Base-by-base conservation (phyloP, 805 yeast species). In the Priceomyces melissophilus region DNA sequence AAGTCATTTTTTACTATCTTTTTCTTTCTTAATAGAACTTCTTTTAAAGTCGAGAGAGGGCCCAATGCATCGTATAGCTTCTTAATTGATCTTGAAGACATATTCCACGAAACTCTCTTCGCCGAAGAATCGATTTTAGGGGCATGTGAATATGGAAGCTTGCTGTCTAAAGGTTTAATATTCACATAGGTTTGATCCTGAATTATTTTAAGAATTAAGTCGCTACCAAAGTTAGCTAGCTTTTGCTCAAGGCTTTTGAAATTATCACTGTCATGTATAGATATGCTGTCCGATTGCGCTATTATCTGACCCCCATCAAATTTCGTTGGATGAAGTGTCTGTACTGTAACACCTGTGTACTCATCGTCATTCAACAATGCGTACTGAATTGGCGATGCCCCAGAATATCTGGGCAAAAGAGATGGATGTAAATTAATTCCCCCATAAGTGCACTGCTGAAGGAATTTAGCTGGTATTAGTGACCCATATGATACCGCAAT, bases 341-440 rank as follows among this genome's bases (percentile, higher is more conserved):
- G 99, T 0, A 93, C 76, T 0, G 96, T 78, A 12, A 88, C 95
- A 0, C 98, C 99, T 0, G 97, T 84, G 12, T 36, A 43, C 0
- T 46, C 28, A 48, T 84, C 89, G 31, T 71, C 71, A 44, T 84
- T 78, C 52, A 90, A 58, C 10, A 93, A 60, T 0, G 96, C 81
- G 44, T 79, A 73, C 46, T 91, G 98, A 3, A 93, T 63, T 0
- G 99, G 99, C 1, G 96, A 84, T 0, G 97, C 82, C 1, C 99
- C 99, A 2, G 88, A 76, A 50, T 86, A 79, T 35, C 64, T 66
- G 0, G 99, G 99, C 7, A 93, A 70, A 5, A 89, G 58, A 0
- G 96, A 88, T 0, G 99, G 99, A 58, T 93, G 99, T 1, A 93
- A 88, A 55, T 93, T 93, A 20, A 93, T 56, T 0, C 97, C 95